Percentiles rank a stretch among this genome's conserved stretches.
Conservation (phyloP, 1,139 yeast genomes). For the Pichia sp. region DNA sequence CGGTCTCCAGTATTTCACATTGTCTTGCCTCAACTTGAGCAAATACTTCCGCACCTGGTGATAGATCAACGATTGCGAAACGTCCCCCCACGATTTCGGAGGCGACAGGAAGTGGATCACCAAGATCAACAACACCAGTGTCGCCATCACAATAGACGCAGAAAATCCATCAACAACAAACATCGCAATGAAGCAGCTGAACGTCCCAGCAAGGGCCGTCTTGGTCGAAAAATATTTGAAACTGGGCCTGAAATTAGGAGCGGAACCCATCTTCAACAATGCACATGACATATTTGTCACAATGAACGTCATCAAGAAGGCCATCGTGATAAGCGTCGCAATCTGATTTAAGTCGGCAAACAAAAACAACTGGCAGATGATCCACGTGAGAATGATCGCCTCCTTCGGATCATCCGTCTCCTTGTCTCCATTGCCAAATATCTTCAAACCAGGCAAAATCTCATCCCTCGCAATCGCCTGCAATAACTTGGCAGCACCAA, state of each 20-base stretch:
- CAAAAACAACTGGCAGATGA: conserved; percentile 74
- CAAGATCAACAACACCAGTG: conserved; percentile 61
- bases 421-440: conserved; percentile 42
- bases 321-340: conserved; percentile 95
- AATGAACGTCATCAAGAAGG: conserved; percentile 90
- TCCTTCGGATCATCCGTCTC: conserved; percentile 45
- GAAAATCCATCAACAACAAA: conserved; percentile 88
- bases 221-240: conserved; percentile 78
- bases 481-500: conserved; percentile 86
- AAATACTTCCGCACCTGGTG: conserved; percentile 94
- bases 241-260: conserved; percentile 95
- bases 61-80: conserved; percentile 86
- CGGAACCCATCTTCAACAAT: conserved; percentile 81
- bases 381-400: conserved; percentile 72
- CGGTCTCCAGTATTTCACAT: conserved; percentile 97
- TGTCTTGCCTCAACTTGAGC: conserved; percentile 76
- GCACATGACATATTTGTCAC: conserved; percentile 93
- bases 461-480: conserved; percentile 88
- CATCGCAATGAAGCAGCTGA: conserved; percentile 76
- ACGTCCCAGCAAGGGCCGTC: conserved; percentile 76
- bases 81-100: conserved; percentile 97
- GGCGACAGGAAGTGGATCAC: conserved; percentile 87
- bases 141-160: conserved; percentile 69
- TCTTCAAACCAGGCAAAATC: conserved; percentile 69
- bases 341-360: conserved; percentile 89